phyloP scores from a whole-genome alignment of 1,284 basidiomycete species.

The Sporisorium reilianum region DNA sequence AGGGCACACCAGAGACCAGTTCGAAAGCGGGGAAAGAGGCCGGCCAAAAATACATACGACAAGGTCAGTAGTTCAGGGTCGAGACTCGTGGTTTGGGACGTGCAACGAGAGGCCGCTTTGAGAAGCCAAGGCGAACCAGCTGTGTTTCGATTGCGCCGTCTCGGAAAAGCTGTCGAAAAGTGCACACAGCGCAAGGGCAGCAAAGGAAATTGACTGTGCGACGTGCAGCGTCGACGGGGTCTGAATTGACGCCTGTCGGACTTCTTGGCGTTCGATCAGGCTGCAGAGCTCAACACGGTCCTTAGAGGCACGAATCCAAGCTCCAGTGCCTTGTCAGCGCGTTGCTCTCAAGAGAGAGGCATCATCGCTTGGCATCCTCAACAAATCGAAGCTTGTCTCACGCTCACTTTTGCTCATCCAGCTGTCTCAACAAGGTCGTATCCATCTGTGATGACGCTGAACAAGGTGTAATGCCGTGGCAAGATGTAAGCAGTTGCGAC shows the following conservation, averaged over 20 bases:
- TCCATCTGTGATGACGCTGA: background rate
- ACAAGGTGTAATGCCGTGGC: too few species aligned
- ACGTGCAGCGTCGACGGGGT: conserved; percentile 16
- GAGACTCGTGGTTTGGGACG: background rate
- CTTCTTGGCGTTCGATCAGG: conserved; percentile 19
- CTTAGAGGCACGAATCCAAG: background rate
- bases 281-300: background rate
- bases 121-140: background rate
- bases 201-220: conserved; percentile 2
- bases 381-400: conserved; percentile 5
- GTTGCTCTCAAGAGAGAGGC: background rate
- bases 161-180: conserved; percentile 38
- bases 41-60: too few species aligned
- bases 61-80: too few species aligned
- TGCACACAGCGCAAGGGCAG: conserved; percentile 4
- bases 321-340: background rate
- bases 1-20: too few species aligned
- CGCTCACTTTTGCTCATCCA: background rate
- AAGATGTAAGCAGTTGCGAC: too few species aligned
- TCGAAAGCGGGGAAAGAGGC: conserved; percentile 11
- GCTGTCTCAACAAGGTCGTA: background rate
- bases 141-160: background rate
- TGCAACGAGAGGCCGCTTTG: too few species aligned
- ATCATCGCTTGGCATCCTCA: conserved; percentile 12
- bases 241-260: conserved; percentile 25